Base-by-base conservation (phyloP, 352 stramenopile genomes). In the Phytophthora hibernalis region DNA sequence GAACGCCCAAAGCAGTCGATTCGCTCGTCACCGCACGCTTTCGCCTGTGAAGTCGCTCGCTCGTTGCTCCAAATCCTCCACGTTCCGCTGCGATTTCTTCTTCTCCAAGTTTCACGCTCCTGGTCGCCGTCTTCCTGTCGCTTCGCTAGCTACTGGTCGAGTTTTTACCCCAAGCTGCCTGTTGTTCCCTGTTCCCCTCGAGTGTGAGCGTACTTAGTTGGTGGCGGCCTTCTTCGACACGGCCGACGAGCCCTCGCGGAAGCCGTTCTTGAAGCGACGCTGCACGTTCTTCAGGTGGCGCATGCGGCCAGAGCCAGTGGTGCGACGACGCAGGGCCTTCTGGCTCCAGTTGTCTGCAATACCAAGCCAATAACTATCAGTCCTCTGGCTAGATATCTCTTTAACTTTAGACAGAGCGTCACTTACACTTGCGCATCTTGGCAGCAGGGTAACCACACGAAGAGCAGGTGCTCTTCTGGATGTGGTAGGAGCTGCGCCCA, bases 211-310 rank as follows among this genome's bases (percentile, higher is more conserved):
- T 65, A 70, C 74, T 91, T 94, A 96, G 85, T 96, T 96, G 77
- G 85, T 94, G 70, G 88, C 88, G 50, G 86, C 86, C 82, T 96
- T 96, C 86, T 96, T 96, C 59, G 88, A 96, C 66, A 93, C 81
- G 61, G 88, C 86, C 49, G 66, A 77, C 71, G 83, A 81, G 66
- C 84, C 97, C 87, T 99, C 97, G 87, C 96, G 91, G 96, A 99
- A 99, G 76, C 97, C 97, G 90, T 99, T 99, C 97, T 99, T 99
- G 93, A 99, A 99, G 73, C 91, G 90, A 79, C 98, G 93, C 67
- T 97, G 95, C 77, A 99, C 89, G 58, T 82, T 98, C 96, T 99
- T 99, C 83, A 99, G 91, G 95, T 99, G 83, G 94, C 81, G 84
- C 97, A 99, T 99, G 76, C 98, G 94, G 72, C 98, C 98, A 57